These are phyloP conservation scores for Irpex rosettiformis DNA, from an alignment of 1,284 basidiomycete species.

Conservation along the genomic window DNA sequence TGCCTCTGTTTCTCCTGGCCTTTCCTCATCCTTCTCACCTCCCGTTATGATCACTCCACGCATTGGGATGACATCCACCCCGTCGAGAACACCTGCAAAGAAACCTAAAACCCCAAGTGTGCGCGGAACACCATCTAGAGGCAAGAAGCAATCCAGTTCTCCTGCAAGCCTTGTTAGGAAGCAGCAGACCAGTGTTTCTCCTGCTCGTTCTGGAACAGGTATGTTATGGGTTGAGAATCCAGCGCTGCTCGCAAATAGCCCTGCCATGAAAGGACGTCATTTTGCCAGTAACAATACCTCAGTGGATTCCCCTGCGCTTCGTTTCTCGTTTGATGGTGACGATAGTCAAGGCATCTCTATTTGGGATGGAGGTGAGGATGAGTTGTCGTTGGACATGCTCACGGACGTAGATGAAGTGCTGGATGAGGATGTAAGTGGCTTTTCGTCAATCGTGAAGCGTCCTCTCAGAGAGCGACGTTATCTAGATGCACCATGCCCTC, in stretches of 20 bases:
- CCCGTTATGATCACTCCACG: background rate
- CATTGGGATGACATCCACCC: constrained; percentile 1
- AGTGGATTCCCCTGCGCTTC: constrained; percentile 17
- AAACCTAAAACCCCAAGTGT: constrained; percentile 9
- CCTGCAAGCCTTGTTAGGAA: constrained; percentile 7
- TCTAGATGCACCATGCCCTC: constrained; percentile 57
- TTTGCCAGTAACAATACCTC: constrained; percentile 16
- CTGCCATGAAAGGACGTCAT: constrained; percentile 16
- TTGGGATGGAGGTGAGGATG: constrained; percentile 34
- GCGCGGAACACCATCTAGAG: constrained; percentile 7
- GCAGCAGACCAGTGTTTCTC: constrained; percentile 1
- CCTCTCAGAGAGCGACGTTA: constrained; percentile 11
- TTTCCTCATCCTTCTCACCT: constrained; percentile 4
- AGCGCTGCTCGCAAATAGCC: constrained; percentile 16
- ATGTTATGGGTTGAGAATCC: constrained; percentile 12
- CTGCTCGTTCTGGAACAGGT: background rate
- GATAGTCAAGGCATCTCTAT: constrained; percentile 25
- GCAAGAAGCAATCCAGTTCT: constrained; percentile 8
- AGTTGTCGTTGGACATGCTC: constrained; percentile 59
- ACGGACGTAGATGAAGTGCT: constrained; percentile 65
- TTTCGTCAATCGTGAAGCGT: constrained; percentile 8
- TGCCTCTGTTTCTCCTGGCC: constrained; percentile 6
- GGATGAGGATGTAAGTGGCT: constrained; percentile 58
- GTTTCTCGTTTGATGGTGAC: constrained; percentile 15
- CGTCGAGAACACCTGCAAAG: constrained; percentile 9